Evolutionary conservation across 2,329 filamentous ascomycete genomes (phyloP), one percentile per base, ranked within the genome.

Genomic region (Acarospora socialis): DNA sequence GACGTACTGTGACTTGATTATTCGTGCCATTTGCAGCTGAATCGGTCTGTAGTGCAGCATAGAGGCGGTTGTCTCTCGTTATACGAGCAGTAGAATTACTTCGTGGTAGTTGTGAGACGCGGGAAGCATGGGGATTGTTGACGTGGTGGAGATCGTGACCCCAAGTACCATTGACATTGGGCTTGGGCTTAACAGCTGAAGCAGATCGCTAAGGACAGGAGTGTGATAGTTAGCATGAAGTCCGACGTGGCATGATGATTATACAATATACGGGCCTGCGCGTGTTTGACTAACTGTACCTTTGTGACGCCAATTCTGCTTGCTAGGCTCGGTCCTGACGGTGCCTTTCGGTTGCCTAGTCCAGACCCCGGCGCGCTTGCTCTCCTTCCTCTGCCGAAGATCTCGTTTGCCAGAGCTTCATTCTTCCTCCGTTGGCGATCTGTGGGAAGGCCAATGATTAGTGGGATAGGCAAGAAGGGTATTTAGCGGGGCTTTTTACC

Each of bases 261-360:
- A n/a, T 7, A 15, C 18, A 7, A 12, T 15, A 18, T 15, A 15
- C 22, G 17, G 16, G 26, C 26, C 3, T 21, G 21, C 12, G 21
- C 21, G 21, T 14, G 18, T 24, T 32, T 20, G 4, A 10, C 12
- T 38, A 38, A 54, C 59, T 28, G 8, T 30, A 58, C 68, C 62
- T 76, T 76, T 38, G 59, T 58, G 20, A 74, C 57, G 28, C 69
- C 68, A 35, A 71, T 66, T 51, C 70, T 60, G 52, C 71, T 75
- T 30, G 71, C 66, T 18, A 76, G 57, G 30, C 57, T 63, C 2
- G 54, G 57, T 40, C 53, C 60, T 45, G 54, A 39, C 49, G 51
- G 48, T 46, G 57, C 49, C 37, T 52, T 54, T 41, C 52, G 52
- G 38, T 45, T 57, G 27, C 53, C 48, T 21, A 51, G 43, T 30